Conservation (phyloP, 352 stramenopile genomes). For the Pythium coloratum region DNA sequence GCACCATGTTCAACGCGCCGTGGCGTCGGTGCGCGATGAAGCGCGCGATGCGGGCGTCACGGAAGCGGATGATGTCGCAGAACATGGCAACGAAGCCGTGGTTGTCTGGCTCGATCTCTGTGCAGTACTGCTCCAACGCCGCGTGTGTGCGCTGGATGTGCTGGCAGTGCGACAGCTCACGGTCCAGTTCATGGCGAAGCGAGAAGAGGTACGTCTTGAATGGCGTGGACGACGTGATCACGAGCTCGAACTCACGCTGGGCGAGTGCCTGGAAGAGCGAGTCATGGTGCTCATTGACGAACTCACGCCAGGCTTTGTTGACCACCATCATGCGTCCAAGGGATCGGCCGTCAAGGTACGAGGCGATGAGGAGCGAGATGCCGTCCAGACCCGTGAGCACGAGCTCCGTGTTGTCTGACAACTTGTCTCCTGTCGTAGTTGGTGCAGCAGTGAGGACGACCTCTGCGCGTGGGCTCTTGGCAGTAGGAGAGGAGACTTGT, state of each 20-base stretch:
- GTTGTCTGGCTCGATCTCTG: constrained; percentile 35
- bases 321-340: constrained; percentile 45
- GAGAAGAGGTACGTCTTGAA: constrained; percentile 64
- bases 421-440: not conserved
- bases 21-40: constrained; percentile 62
- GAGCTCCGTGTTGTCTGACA: constrained; percentile 19
- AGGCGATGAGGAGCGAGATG: constrained; percentile 51
- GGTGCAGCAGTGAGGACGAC: not conserved
- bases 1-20: constrained; percentile 61
- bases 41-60: constrained; percentile 46
- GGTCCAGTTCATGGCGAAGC: constrained; percentile 38
- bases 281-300: constrained; percentile 41
- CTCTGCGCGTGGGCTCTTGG: not conserved
- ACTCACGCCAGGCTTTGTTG: constrained; percentile 39
- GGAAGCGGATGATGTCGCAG: constrained; percentile 73
- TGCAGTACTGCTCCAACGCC: constrained; percentile 59
- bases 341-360: constrained; percentile 50
- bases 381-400: constrained; percentile 43
- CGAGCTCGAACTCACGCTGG: constrained; percentile 35
- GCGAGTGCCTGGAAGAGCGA: constrained; percentile 43
- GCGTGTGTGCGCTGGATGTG: constrained; percentile 36
- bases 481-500: not conserved
- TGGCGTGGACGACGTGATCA: constrained; percentile 42
- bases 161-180: constrained; percentile 50
- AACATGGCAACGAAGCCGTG: constrained; percentile 81